Evolutionary conservation across 495 filamentous ascomycete genomes (phyloP).

Genomic region (Staphylotrichum tortipilum): DNA sequence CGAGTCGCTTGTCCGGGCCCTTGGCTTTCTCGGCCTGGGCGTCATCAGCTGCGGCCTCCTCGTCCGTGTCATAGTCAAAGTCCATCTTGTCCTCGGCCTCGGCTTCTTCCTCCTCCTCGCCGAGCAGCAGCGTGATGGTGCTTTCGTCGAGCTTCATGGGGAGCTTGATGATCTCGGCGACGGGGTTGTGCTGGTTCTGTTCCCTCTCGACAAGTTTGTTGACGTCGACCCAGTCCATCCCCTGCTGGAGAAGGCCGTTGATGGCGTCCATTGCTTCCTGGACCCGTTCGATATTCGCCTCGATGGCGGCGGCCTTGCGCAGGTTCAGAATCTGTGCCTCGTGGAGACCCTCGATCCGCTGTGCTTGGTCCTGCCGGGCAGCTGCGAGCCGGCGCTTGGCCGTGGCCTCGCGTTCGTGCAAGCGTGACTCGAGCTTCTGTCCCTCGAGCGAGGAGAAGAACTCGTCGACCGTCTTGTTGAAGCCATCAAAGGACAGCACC

Average conservation of each 20-base stretch:
- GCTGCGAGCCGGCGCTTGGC: constrained; percentile 77
- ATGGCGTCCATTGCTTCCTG: constrained; percentile 87
- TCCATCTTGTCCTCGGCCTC: constrained; percentile 42
- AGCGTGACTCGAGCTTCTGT: constrained; percentile 75
- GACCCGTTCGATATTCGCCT: constrained; percentile 80
- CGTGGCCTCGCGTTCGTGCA: constrained; percentile 70
- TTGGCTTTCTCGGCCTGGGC: constrained; percentile 41
- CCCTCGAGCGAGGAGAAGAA: constrained; percentile 96
- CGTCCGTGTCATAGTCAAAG: constrained; percentile 55
- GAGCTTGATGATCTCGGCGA: constrained; percentile 78
- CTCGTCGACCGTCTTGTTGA: constrained; percentile 89
- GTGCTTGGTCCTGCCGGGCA: constrained; percentile 70
- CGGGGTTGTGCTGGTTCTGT: constrained; percentile 67
- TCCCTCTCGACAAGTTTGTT: constrained; percentile 80
- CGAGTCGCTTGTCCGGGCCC: constrained; percentile 41
- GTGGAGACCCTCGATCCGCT: constrained; percentile 73
- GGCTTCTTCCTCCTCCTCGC: constrained; percentile 53
- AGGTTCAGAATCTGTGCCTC: constrained; percentile 72
- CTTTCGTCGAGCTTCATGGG: constrained; percentile 86
- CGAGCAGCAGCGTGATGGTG: constrained; percentile 70
- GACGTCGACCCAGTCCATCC: constrained; percentile 95
- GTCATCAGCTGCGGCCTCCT: constrained; percentile 51
- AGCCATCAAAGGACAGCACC: constrained; percentile 68
- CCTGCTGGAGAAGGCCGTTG: constrained; percentile 79
- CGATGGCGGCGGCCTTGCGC: constrained; percentile 80